phyloP scores from a whole-genome alignment of 2,329 filamentous ascomycete genomes.

The Pezicula neosporulosa region DNA sequence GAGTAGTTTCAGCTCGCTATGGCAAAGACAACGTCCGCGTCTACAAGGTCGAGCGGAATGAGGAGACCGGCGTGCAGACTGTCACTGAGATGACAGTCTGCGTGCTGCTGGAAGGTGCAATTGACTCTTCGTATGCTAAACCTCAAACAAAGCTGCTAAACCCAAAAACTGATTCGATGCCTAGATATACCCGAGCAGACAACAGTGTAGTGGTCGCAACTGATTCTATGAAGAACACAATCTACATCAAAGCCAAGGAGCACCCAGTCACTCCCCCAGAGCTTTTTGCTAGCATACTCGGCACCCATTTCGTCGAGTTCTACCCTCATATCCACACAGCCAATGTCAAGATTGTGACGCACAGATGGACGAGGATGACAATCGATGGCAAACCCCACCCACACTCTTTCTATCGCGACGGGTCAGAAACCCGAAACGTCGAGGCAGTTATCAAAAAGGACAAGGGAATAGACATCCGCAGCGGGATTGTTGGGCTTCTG shows the following conservation, averaged over 20 bases:
- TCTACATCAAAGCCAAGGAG: conserved; percentile 93
- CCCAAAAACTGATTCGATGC: conserved; percentile 18
- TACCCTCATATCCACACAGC: conserved; percentile 87
- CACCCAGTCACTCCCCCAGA: conserved; percentile 90
- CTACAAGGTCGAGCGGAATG: conserved; percentile 86
- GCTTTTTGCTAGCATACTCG: conserved; percentile 81
- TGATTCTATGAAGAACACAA: conserved; percentile 97
- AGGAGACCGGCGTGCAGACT: conserved; percentile 72
- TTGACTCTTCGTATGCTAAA: conserved; percentile 68
- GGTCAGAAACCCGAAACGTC: conserved; percentile 81
- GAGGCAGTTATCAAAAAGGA: conserved; percentile 66
- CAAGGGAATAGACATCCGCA: conserved; percentile 71
- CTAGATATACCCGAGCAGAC: conserved; percentile 86
- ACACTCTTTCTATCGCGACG: conserved; percentile 90
- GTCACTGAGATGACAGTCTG: conserved; percentile 95
- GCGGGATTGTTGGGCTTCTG: conserved; percentile 75
- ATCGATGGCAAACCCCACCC: conserved; percentile 88
- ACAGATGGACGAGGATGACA: conserved; percentile 88
- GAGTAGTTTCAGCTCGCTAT: conserved; percentile 65
- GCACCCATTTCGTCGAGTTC: conserved; percentile 81
- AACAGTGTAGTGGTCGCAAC: conserved; percentile 95
- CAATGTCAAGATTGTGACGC: conserved; percentile 76
- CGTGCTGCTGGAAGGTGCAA: conserved; percentile 88
- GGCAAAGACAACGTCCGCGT: conserved; percentile 98
- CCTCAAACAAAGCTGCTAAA: not conserved